Percentiles rank a stretch among this genome's conserved stretches.
Conservation (phyloP, 1,284 basidiomycete genomes). For the Puccinia triticina region DNA sequence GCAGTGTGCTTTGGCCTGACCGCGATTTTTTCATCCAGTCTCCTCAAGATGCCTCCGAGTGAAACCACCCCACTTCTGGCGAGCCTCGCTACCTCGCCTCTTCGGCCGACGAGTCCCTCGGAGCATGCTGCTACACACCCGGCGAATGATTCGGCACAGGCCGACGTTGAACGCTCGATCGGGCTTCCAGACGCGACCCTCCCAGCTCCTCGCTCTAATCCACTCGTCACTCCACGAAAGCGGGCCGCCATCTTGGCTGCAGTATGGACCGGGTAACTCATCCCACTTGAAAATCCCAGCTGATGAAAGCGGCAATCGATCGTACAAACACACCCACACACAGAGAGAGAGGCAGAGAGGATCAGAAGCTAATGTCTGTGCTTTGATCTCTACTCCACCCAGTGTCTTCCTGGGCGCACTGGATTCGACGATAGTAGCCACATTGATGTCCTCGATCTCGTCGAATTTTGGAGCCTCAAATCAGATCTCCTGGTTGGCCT, state of each 20-base stretch:
- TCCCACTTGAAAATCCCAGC: not conserved
- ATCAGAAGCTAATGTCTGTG: not conserved
- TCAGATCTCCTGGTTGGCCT: constrained; percentile 59
- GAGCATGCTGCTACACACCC: no score
- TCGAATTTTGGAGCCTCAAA: constrained; percentile 58
- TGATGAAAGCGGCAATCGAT: not conserved
- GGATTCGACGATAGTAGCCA: constrained; percentile 58
- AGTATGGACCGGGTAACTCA: constrained; percentile 21
- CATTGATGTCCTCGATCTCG: constrained; percentile 58
- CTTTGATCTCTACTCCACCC: not conserved
- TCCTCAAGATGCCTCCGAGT: constrained; percentile 9
- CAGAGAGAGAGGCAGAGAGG: no score
- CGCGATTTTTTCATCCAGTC: not conserved
- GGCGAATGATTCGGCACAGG: not conserved
- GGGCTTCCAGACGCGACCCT: not conserved
- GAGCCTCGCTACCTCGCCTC: not conserved
- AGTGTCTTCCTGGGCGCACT: constrained; percentile 46
- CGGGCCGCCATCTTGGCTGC: constrained; percentile 16
- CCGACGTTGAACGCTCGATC: not conserved
- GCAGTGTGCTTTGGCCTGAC: no score
- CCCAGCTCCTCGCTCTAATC: not conserved
- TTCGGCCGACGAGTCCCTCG: not conserved
- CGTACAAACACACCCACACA: no score
- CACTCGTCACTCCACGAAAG: constrained; percentile 2
- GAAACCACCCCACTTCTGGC: constrained; percentile 22